phyloP scores from a whole-genome alignment of 805 yeast genomes.

The Blastobotrys attinorum region DNA sequence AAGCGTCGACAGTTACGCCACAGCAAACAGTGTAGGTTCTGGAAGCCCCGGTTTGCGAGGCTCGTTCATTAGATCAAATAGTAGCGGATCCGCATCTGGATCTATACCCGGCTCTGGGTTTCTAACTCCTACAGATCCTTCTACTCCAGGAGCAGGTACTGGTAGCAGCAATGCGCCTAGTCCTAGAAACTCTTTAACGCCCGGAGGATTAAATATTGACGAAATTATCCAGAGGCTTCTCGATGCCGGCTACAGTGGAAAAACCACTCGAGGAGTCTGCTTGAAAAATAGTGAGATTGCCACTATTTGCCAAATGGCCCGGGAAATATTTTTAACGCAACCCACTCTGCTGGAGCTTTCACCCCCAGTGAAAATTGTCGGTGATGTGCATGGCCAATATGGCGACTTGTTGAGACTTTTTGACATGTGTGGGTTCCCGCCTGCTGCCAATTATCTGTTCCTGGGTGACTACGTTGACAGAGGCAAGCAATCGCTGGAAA shows the following conservation, averaged over 20 bases:
- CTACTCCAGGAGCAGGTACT: constrained; percentile 21
- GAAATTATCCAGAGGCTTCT: constrained; percentile 82
- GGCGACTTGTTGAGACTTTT: constrained; percentile 84
- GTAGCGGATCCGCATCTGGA: background rate
- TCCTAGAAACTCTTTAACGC: constrained; percentile 20
- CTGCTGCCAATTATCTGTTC: constrained; percentile 83
- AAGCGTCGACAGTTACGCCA: background rate
- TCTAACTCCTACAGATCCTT: constrained; percentile 13
- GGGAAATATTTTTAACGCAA: constrained; percentile 83
- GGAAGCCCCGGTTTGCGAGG: too few species aligned
- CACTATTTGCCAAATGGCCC: constrained; percentile 73
- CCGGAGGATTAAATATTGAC: constrained; percentile 52
- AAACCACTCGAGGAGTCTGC: constrained; percentile 82
- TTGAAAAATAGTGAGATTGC: constrained; percentile 86
- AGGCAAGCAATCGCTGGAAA: constrained; percentile 93
- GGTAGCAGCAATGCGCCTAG: background rate
- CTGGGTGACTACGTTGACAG: constrained; percentile 97
- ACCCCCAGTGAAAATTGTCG: constrained; percentile 81
- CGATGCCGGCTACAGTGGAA: constrained; percentile 95
- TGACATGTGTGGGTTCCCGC: constrained; percentile 96
- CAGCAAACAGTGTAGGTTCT: background rate
- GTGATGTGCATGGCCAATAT: constrained; percentile 96
- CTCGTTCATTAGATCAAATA: too few species aligned
- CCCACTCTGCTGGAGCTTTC: constrained; percentile 83
- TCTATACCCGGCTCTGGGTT: too few species aligned